Percentiles rank a stretch among this genome's conserved stretches.
Evolutionary conservation across 768 basidiomycete species (phyloP).

Genomic region (Galerina marginata): DNA sequence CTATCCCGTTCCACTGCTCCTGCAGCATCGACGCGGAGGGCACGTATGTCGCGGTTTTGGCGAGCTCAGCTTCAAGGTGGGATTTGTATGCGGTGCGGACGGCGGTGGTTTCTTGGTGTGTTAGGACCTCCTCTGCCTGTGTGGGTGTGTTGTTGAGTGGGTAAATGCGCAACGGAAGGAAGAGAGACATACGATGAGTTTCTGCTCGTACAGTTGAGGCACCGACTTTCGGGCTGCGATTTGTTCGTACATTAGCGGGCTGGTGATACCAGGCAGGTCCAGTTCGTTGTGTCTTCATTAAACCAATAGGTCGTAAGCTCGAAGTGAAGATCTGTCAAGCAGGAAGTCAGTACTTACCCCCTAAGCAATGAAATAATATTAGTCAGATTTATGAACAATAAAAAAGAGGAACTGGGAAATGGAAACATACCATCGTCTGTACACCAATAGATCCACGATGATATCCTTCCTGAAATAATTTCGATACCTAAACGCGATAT

Average conservation of each 20-base stretch:
- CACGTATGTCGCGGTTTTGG: conserved; percentile 48
- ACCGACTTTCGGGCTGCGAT: conserved; percentile 80
- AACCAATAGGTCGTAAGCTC: too few relatives aligned
- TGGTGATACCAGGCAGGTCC: conserved; percentile 86
- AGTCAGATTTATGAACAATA: neutral
- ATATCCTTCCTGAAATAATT: conserved; percentile 84
- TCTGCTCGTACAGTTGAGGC: conserved; percentile 81
- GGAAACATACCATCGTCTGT: conserved; percentile 71
- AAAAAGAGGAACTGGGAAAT: neutral
- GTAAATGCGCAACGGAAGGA: neutral
- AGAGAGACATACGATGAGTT: conserved; percentile 63
- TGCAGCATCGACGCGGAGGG: conserved; percentile 63
- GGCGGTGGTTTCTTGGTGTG: conserved; percentile 48
- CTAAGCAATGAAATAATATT: conserved; percentile 26
- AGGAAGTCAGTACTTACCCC: conserved; percentile 44
- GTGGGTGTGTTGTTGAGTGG: neutral
- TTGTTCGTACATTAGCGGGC: conserved; percentile 90
- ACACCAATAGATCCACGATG: conserved; percentile 88
- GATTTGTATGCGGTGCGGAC: conserved; percentile 65
- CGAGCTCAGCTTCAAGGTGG: conserved; percentile 67
- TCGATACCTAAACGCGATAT: conserved; percentile 85
- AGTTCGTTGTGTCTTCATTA: conserved; percentile 83
- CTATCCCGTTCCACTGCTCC: conserved; percentile 71
- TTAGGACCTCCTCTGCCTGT: conserved; percentile 59
- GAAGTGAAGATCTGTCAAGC: too few relatives aligned